These are phyloP conservation scores for Haberlea rhodopensis DNA, from an alignment of 257 asterid genomes.

Conservation along the genomic window DNA sequence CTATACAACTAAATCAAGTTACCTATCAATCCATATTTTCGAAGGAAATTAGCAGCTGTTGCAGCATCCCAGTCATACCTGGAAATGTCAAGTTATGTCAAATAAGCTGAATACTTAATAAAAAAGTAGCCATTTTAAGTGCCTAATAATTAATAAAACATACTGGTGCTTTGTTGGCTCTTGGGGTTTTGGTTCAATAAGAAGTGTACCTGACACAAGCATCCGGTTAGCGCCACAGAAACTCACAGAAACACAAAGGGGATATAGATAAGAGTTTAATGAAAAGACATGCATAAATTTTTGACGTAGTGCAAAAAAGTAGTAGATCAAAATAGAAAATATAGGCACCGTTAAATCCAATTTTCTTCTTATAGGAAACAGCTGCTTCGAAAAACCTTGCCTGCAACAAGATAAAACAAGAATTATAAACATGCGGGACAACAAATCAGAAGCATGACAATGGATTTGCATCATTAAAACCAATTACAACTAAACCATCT, in stretches of 20 bases:
- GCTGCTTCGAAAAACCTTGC: conserved; percentile 94
- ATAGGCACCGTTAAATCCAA: conserved; percentile 85
- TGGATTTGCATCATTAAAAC: neutral
- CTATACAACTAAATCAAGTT: neutral
- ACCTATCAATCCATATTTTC: conserved; percentile 88
- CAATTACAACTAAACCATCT: neutral
- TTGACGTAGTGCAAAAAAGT: conserved; percentile 2
- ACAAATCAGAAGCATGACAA: neutral
- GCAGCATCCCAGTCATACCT: conserved; percentile 99
- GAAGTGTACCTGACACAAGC: conserved; percentile 70
- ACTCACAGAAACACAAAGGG: neutral
- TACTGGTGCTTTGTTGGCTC: conserved; percentile 99
- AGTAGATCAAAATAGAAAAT: neutral
- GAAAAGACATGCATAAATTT: neutral
- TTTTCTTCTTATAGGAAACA: conserved; percentile 90
- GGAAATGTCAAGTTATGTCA: conserved; percentile 21
- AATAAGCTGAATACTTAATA: conserved; percentile 10
- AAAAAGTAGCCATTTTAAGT: neutral
- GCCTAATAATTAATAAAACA: conserved; percentile 20
- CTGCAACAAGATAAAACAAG: conserved; percentile 34
- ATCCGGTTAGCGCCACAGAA: neutral
- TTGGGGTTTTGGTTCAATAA: conserved; percentile 99
- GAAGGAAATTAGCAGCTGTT: conserved; percentile 88
- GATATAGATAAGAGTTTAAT: neutral
- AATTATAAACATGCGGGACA: neutral